Evolutionary conservation across 2,329 filamentous ascomycete species (phyloP), one percentile per base, ranked within the genome.

Genomic region (Penicillium sp.): DNA sequence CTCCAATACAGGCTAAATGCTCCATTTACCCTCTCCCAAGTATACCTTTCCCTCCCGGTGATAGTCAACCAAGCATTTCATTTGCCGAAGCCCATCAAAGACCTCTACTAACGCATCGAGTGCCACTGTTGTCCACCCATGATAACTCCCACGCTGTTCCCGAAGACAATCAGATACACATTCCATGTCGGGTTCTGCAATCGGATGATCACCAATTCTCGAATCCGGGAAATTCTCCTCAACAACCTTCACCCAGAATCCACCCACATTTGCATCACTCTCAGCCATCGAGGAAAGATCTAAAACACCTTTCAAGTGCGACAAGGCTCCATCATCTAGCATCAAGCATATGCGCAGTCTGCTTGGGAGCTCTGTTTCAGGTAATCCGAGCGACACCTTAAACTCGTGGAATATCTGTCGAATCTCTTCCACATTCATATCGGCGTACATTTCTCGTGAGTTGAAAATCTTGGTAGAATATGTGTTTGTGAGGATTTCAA

Each of bases 141-240:
- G 57, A 60, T 68, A 69, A 13, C 34, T 39, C 2, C 55, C 64
- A 24, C 53, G 44, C 38, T 43, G 35, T 4, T 59, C 56, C 9
- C 16, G 45, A 14, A 18, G 24, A 8, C 43, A 44, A 39, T 53
- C 10, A 20, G 43, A n/a, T 14, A 50, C 39, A 11, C 20, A 14
- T 53, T 42, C 44, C 5, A 35, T 46, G 35, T 45, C 35, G 4
- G 24, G 7, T 10, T 43, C 35, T 7, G 44, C 39, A 5, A 61
- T 60, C 4, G 61, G 54, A 38, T 60, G 34, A 26, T 64, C 58
- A 5, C 45, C 56, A 35, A 63, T 57, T 16, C 56, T 47, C 20
- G 55, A 39, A 48, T 70, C 66, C 3, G 69, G 69, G 29, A 62
- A 71, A 45, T 69, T 69, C 39, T 70, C 66, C 57, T 71, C 69